A percentile compares a stretch with the other conserved stretches of the same genome.
Conservation (phyloP, 805 yeast genomes). For the Yarrowia keelungensis region DNA sequence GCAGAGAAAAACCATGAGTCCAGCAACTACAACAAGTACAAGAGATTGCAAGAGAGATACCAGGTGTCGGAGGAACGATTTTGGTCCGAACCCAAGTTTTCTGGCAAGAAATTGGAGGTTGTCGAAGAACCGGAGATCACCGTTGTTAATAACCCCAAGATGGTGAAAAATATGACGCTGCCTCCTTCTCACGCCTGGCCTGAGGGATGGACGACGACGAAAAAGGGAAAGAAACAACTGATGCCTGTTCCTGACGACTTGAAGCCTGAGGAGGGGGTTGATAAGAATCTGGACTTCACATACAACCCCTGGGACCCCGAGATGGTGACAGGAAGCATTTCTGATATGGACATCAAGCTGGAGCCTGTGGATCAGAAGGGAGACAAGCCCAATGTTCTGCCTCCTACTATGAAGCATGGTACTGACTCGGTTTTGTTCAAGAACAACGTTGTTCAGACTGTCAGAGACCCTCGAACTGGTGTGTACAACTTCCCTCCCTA, state of each 20-base stretch:
- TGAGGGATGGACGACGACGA: neutral
- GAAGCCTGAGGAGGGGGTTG: neutral
- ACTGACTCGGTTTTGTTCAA: slow-evolving; percentile 71
- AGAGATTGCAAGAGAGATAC: no score
- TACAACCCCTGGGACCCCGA: slow-evolving; percentile 11
- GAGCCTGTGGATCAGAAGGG: slow-evolving; percentile 21
- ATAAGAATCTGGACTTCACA: neutral
- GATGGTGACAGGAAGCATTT: neutral
- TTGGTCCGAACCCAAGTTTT: no score
- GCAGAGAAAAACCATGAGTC: no score
- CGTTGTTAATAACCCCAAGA: neutral
- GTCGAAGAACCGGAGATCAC: no score
- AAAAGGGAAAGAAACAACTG: neutral
- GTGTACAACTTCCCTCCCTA: slow-evolving; percentile 71
- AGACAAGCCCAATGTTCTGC: slow-evolving; percentile 43
- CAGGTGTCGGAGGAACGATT: no score
- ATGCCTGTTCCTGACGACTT: neutral
- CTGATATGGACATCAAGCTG: slow-evolving; percentile 4
- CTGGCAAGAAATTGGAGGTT: no score
- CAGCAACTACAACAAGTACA: no score
- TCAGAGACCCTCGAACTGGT: slow-evolving; percentile 78
- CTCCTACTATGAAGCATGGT: slow-evolving; percentile 67
- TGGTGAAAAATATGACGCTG: neutral
- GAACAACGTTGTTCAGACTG: slow-evolving; percentile 78
- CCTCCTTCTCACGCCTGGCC: neutral